Conservation (phyloP, 169 alveolate species). For the Amoebophrya sp. region DNA sequence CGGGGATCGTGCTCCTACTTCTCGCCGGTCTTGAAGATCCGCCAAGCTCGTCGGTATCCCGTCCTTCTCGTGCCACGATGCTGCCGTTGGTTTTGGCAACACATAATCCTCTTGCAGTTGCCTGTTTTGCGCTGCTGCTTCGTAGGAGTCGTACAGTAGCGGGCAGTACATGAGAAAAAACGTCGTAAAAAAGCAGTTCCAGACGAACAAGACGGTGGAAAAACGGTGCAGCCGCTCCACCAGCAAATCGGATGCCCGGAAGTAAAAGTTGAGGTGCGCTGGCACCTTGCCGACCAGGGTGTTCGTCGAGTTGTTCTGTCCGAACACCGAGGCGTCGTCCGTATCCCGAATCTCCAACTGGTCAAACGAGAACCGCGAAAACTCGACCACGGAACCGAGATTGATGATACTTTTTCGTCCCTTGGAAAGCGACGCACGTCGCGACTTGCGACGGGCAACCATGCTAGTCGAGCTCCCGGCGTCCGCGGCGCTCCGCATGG, state of each 20-base stretch:
- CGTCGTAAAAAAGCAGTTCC: constrained; percentile 13
- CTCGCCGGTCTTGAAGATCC: too few relatives aligned
- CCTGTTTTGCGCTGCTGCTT: neutral
- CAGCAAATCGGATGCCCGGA: neutral
- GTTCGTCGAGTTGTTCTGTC: neutral
- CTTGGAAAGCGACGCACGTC: neutral
- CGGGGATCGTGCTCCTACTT: too few relatives aligned
- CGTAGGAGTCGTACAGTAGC: neutral
- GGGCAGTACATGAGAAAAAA: neutral
- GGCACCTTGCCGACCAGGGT: neutral
- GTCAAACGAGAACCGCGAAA: neutral
- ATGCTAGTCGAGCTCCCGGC: neutral
- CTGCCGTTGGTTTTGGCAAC: too few relatives aligned
- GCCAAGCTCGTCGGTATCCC: too few relatives aligned
- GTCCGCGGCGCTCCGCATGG: neutral
- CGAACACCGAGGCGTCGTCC: neutral
- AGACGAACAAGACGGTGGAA: neutral
- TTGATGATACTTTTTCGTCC: neutral
- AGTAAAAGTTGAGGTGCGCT: neutral
- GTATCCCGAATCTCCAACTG: neutral
- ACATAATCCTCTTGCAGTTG: too few relatives aligned
- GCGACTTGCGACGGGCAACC: neutral
- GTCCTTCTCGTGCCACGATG: too few relatives aligned
- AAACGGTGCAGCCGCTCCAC: constrained; percentile 1
- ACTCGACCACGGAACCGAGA: neutral